Conservation (phyloP, 805 yeast species). For the Pichia deserticola region DNA sequence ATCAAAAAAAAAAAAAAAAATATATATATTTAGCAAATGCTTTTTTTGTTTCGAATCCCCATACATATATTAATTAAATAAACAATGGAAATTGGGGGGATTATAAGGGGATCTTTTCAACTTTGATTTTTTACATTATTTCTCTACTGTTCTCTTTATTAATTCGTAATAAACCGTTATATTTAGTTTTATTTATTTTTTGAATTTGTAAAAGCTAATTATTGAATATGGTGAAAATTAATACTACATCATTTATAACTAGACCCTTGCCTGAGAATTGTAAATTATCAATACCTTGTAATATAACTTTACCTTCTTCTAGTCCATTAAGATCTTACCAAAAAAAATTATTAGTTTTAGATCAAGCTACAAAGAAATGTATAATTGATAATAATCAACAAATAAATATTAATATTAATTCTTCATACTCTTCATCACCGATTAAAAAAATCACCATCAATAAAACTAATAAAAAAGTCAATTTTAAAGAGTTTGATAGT, state of each 20-base stretch:
- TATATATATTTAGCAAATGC: too few relatives aligned
- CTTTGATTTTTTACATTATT: too few relatives aligned
- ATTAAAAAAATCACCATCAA: not conserved
- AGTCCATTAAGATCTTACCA: not conserved
- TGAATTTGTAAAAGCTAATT: too few relatives aligned
- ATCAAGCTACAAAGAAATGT: not conserved
- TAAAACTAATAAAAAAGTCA: not conserved
- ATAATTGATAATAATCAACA: not conserved
- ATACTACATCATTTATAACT: not conserved
- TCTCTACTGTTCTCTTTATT: too few relatives aligned
- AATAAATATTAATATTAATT: not conserved
- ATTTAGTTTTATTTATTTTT: too few relatives aligned
- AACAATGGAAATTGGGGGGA: too few relatives aligned
- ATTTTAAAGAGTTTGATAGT: not conserved
- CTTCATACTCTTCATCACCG: conserved; percentile 3
- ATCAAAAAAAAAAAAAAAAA: too few relatives aligned
- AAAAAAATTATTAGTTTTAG: not conserved
- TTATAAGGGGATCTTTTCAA: too few relatives aligned
- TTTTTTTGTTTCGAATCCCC: too few relatives aligned
- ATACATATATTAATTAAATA: too few relatives aligned
- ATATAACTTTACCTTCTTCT: not conserved
- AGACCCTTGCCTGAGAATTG: not conserved
- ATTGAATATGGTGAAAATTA: not conserved
- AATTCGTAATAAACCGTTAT: too few relatives aligned
- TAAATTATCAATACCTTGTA: not conserved